These are phyloP conservation scores for Penstemon eatonii DNA, from an alignment of 257 asterid species.

Conservation along the genomic window DNA sequence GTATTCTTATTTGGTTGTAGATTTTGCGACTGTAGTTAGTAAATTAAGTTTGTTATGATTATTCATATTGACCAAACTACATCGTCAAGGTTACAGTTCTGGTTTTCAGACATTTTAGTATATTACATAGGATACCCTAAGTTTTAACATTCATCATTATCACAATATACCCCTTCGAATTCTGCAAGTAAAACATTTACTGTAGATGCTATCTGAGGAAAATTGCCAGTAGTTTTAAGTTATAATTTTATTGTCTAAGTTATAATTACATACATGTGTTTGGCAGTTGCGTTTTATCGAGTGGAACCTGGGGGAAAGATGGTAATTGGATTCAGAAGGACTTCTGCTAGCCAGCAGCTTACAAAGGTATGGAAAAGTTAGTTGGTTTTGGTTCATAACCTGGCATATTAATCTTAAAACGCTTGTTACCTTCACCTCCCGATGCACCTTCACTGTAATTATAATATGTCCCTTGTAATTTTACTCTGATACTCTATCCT, in stretches of 20 bases:
- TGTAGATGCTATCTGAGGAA: not conserved
- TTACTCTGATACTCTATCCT: not conserved
- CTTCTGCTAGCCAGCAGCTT: slow-evolving; percentile 29
- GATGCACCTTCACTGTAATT: not conserved
- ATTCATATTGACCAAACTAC: not conserved
- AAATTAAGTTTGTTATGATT: not conserved
- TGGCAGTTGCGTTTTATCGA: slow-evolving; percentile 63
- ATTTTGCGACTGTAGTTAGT: not conserved
- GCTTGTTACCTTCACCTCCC: not conserved
- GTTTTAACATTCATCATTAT: not conserved
- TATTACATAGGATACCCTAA: not conserved
- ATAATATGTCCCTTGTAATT: not conserved
- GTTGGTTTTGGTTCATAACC: slow-evolving; percentile 12
- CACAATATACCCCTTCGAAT: not conserved
- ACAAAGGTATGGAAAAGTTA: slow-evolving; percentile 26
- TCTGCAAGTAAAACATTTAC: not conserved
- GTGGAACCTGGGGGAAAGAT: slow-evolving; percentile 64
- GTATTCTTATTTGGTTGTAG: not conserved
- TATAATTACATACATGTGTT: not conserved
- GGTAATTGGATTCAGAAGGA: slow-evolving; percentile 64
- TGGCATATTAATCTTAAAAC: not conserved
- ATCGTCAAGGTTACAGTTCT: not conserved
- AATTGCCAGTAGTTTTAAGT: not conserved
- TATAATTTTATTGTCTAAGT: slow-evolving; percentile 4
- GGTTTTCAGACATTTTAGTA: not conserved